Evolutionary conservation across 257 asterid genomes (phyloP).

Genomic region (Solanum megistacrolobum): DNA sequence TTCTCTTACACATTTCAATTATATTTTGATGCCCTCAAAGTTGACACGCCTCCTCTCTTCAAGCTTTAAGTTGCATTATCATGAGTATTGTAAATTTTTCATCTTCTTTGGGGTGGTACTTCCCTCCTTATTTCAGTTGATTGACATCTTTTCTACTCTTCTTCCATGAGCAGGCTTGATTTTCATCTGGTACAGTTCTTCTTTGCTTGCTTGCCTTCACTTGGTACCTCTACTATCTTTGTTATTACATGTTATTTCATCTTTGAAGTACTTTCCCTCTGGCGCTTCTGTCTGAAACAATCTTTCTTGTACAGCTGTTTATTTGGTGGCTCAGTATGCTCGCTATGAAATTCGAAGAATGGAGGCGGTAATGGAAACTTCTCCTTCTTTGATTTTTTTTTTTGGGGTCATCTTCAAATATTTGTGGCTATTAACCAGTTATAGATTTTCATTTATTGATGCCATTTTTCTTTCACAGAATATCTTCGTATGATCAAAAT

Average conservation of each 20-base stretch:
- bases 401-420: not conserved
- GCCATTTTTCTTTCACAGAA: not conserved
- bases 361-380: constrained; percentile 65
- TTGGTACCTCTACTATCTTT: constrained; percentile 42
- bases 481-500: not conserved
- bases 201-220: constrained; percentile 81
- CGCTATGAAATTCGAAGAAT: constrained; percentile 87
- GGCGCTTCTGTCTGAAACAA: not conserved
- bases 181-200: constrained; percentile 90
- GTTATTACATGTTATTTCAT: not conserved
- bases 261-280: not conserved
- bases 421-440: not conserved
- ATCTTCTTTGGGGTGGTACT: not conserved
- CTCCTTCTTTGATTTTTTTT: not conserved
- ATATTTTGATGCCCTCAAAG: not conserved
- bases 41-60: not conserved
- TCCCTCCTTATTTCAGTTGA: not conserved
- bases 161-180: constrained; percentile 53
- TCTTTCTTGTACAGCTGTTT: constrained; percentile 64
- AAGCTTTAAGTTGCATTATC: not conserved
- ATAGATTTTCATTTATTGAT: not conserved
- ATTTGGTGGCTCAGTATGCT: constrained; percentile 91
- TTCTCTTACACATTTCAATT: not conserved
- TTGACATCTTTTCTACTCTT: not conserved
- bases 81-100: not conserved